These are phyloP conservation scores for Raffaelea ambrosiae DNA, from an alignment of 2,329 filamentous ascomycete genomes.

Conservation along the genomic window DNA sequence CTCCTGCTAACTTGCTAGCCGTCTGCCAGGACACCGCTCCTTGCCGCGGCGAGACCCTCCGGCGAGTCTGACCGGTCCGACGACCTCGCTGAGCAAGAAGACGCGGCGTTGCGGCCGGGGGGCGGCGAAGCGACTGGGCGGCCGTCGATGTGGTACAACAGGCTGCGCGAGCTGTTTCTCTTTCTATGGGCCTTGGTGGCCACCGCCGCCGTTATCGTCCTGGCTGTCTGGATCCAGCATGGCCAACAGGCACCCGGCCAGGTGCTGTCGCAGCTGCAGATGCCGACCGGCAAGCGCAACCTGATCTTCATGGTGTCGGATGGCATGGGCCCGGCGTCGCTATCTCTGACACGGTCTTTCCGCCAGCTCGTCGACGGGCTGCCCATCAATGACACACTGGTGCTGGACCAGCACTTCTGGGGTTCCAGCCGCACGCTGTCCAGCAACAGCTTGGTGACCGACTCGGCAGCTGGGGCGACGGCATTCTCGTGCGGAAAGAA, in stretches of 20 bases:
- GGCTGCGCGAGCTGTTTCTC: conserved; percentile 61
- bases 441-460: conserved; percentile 77
- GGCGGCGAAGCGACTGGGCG: background rate
- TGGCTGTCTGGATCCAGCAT: conserved; percentile 73
- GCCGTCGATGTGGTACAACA: conserved; percentile 19
- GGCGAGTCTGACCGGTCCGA: conserved; percentile 20
- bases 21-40: conserved; percentile 35
- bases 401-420: conserved; percentile 82
- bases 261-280: conserved; percentile 10
- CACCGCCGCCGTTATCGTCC: conserved; percentile 67
- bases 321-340: conserved; percentile 91
- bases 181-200: conserved; percentile 79
- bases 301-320: conserved; percentile 99
- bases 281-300: conserved; percentile 66
- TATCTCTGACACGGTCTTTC: conserved; percentile 80
- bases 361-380: conserved; percentile 68
- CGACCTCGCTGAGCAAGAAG: conserved; percentile 21
- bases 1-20: conserved; percentile 17
- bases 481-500: conserved; percentile 90
- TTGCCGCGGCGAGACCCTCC: conserved; percentile 23
- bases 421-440: conserved; percentile 83
- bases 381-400: conserved; percentile 66
- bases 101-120: conserved; percentile 20
- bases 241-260: conserved; percentile 40
- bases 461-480: conserved; percentile 93